A percentile compares a stretch with the other conserved stretches of the same genome.
phyloP scores from a whole-genome alignment of 192 early-diverging fungal genomes.

The Coemansia sp. region DNA sequence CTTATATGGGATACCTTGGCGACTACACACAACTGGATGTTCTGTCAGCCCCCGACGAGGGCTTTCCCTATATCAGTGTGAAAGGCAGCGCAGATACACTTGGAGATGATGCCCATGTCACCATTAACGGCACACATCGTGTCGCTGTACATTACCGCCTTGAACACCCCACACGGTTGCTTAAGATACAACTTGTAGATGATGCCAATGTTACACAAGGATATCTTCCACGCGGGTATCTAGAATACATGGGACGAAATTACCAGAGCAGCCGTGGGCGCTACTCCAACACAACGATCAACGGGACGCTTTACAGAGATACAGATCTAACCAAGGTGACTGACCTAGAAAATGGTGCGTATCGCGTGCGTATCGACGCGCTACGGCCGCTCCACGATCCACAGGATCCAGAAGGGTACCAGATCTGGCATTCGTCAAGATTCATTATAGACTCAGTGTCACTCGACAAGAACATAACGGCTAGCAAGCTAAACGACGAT shows the following conservation, averaged over 20 bases:
- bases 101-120: constrained; percentile 23
- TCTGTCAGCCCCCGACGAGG: constrained; percentile 39
- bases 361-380: constrained; percentile 50
- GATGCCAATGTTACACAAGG: constrained; percentile 38
- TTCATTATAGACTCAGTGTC: constrained; percentile 49
- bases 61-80: constrained; percentile 41
- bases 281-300: constrained; percentile 50
- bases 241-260: constrained; percentile 53
- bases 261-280: constrained; percentile 42
- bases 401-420: constrained; percentile 41
- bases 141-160: constrained; percentile 50
- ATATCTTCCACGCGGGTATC: constrained; percentile 44
- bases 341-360: constrained; percentile 27
- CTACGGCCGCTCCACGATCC: constrained; percentile 48
- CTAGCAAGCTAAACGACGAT: constrained; percentile 10
- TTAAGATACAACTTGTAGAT: constrained; percentile 52
- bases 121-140: constrained; percentile 36
- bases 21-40: constrained; percentile 47
- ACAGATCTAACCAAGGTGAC: constrained; percentile 33
- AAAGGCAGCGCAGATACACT: constrained; percentile 38
- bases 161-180: constrained; percentile 43
- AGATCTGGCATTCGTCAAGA: constrained; percentile 49
- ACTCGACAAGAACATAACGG: constrained; percentile 16
- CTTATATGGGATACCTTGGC: constrained; percentile 50
- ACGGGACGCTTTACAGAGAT: constrained; percentile 50